A percentile compares a stretch with the other conserved stretches of the same genome.
Evolutionary conservation across 2,329 filamentous ascomycete species (phyloP).

Genomic region (Claviceps monticola): DNA sequence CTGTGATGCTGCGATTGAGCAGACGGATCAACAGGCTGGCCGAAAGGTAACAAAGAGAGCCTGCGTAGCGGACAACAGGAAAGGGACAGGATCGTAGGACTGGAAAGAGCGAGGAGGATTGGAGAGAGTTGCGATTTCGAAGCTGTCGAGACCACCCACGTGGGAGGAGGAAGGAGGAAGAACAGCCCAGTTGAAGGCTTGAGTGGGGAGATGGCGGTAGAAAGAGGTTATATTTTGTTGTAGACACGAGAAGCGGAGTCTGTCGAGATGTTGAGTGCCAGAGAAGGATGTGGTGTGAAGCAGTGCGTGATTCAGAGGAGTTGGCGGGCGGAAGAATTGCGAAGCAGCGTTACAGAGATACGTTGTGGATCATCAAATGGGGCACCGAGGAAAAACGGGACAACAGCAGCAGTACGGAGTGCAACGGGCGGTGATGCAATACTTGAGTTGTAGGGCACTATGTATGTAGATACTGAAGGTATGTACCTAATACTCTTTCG

Average conservation of each 20-base stretch:
- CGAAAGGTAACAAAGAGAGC: background rate
- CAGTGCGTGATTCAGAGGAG: conserved; percentile 1
- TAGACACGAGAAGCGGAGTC: background rate
- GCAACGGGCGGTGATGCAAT: too few species aligned
- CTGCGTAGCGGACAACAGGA: background rate
- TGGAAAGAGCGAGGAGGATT: background rate
- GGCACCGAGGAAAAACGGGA: too few species aligned
- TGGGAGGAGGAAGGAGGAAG: conserved; percentile 2
- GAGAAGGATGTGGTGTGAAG: background rate
- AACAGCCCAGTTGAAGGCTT: background rate
- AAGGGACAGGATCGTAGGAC: background rate
- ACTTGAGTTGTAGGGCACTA: too few species aligned
- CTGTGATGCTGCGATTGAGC: background rate
- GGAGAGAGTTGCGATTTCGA: background rate
- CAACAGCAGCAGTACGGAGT: too few species aligned
- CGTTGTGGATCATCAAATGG: too few species aligned
- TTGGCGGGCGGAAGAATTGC: conserved; percentile 2
- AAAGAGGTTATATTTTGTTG: background rate
- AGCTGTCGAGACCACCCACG: conserved; percentile 1
- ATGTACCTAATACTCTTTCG: too few species aligned
- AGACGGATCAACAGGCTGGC: background rate
- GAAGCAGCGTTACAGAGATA: background rate
- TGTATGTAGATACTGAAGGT: too few species aligned
- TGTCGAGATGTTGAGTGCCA: background rate
- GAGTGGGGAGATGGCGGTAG: background rate